phyloP scores from a whole-genome alignment of 352 stramenopile species.

The Elongisporangium undulatum region DNA sequence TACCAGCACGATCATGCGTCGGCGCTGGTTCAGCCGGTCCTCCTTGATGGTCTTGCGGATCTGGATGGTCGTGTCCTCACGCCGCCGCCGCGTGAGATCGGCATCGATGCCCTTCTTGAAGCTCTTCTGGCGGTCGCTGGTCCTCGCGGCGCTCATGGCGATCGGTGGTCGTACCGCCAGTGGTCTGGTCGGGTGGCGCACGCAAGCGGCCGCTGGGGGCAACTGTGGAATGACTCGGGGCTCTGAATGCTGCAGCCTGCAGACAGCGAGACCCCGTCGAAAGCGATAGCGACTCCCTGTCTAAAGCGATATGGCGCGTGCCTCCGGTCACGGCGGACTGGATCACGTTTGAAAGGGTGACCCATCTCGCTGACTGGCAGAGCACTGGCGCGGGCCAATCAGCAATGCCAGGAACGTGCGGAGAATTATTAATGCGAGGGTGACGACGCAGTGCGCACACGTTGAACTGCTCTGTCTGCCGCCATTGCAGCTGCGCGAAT shows the following conservation, averaged over 20 bases:
- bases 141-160: conserved; percentile 18
- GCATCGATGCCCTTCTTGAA: conserved; percentile 89
- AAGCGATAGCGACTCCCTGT: neutral
- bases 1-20: conserved; percentile 55
- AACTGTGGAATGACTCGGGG: neutral
- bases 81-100: conserved; percentile 64
- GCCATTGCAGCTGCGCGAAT: neutral
- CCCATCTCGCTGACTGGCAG: neutral
- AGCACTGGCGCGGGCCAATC: neutral
- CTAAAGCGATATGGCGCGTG: neutral
- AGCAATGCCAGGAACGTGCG: neutral
- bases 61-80: conserved; percentile 80
- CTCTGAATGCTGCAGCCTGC: neutral
- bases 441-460: neutral
- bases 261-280: neutral
- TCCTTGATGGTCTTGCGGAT: conserved; percentile 87
- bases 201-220: neutral
- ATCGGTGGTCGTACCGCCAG: too few species aligned
- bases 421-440: neutral
- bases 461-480: neutral
- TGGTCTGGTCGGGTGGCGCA: neutral
- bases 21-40: conserved; percentile 80
- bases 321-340: neutral
- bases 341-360: neutral
- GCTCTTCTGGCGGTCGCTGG: conserved; percentile 68